phyloP scores from a whole-genome alignment of 257 asterid genomes.

The Paraleonurus japonicus region DNA sequence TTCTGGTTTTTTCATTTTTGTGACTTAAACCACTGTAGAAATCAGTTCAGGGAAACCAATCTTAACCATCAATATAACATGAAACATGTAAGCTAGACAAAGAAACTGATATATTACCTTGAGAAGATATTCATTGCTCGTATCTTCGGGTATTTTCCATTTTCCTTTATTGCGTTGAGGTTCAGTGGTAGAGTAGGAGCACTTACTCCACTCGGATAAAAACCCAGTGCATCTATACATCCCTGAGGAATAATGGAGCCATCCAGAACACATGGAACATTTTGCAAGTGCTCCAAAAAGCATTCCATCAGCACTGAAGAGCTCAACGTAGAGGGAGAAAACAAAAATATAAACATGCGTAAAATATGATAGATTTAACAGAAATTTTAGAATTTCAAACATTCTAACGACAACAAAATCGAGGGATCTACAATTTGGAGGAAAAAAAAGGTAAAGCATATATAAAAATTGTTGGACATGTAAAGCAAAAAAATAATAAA shows the following conservation, averaged over 20 bases:
- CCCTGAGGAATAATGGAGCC: conserved; percentile 70
- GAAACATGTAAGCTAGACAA: conserved; percentile 1
- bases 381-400: background rate
- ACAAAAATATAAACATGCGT: conserved; percentile 17
- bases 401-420: conserved; percentile 3
- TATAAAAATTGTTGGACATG: background rate
- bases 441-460: no score
- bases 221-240: conserved; percentile 81
- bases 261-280: conserved; percentile 82
- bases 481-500: background rate
- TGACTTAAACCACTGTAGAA: conserved; percentile 83
- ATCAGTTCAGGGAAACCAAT: conserved; percentile 23
- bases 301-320: conserved; percentile 94
- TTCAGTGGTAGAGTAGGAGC: conserved; percentile 69
- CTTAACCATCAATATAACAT: conserved; percentile 10
- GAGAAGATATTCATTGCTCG: conserved; percentile 65
- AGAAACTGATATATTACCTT: conserved; percentile 48
- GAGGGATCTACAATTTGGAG: background rate
- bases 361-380: conserved; percentile 8
- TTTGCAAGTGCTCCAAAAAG: conserved; percentile 77
- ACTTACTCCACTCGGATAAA: conserved; percentile 91
- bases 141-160: conserved; percentile 88
- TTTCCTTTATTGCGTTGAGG: conserved; percentile 75
- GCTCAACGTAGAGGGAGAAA: background rate
- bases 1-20: conserved; percentile 77